Evolutionary conservation across 2,329 filamentous ascomycete species (phyloP).

Genomic region (Nakataea oryzae): DNA sequence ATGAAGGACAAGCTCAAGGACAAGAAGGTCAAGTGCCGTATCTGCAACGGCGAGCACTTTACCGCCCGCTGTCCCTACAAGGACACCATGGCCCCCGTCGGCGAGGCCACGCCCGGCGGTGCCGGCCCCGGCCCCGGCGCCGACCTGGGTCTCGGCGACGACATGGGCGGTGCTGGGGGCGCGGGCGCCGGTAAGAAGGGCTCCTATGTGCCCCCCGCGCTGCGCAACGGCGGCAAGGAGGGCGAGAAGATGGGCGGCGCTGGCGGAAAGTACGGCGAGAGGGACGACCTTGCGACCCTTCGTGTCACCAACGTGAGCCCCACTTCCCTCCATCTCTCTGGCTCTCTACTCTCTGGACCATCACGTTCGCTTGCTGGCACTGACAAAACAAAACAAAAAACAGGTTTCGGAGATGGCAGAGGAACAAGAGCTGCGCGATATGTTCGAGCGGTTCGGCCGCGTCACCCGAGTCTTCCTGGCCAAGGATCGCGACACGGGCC

Average conservation of each 20-base stretch:
- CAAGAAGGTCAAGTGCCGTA: constrained; percentile 99
- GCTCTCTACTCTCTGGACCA: neutral
- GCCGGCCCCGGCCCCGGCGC: constrained; percentile 42
- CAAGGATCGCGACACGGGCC: constrained; percentile 91
- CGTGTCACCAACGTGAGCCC: constrained; percentile 89
- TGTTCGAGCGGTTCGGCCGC: constrained; percentile 95
- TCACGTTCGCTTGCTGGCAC: constrained; percentile 13
- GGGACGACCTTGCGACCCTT: constrained; percentile 92
- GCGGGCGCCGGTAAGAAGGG: constrained; percentile 53
- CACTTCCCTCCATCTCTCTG: neutral
- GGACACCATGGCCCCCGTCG: constrained; percentile 92
- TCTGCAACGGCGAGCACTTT: constrained; percentile 98
- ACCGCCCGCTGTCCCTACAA: constrained; percentile 99
- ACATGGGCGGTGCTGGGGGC: constrained; percentile 31
- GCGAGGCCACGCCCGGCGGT: constrained; percentile 41
- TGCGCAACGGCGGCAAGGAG: constrained; percentile 58
- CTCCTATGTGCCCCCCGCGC: constrained; percentile 88
- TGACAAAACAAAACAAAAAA: constrained; percentile 5
- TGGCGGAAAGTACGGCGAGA: constrained; percentile 75
- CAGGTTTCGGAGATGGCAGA: constrained; percentile 96
- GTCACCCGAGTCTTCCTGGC: constrained; percentile 96
- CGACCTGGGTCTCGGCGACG: constrained; percentile 43
- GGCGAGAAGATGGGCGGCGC: constrained; percentile 71
- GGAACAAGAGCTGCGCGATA: constrained; percentile 87
- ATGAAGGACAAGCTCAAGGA: constrained; percentile 84